A percentile compares a stretch with the other conserved stretches of the same genome.
These are phyloP conservation scores for Lactarius sp. DNA, from an alignment of 768 basidiomycete genomes.

Conservation along the genomic window DNA sequence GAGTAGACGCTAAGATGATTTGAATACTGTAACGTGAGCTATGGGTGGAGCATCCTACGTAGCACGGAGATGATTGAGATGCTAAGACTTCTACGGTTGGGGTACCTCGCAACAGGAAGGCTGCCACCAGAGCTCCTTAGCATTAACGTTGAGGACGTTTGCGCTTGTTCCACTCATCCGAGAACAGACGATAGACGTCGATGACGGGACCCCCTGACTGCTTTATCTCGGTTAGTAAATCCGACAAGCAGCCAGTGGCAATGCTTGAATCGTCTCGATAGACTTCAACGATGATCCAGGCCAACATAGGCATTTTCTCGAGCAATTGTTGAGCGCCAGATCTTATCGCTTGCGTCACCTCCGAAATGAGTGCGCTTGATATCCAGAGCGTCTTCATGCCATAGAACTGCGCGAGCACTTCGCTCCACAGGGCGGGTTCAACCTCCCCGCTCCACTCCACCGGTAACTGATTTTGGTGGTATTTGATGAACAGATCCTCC, in stretches of 20 bases:
- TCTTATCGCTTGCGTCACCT: too few relatives aligned
- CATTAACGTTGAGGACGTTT: neutral
- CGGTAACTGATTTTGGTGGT: slow-evolving; percentile 2
- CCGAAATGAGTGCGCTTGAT: too few relatives aligned
- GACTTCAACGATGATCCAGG: neutral
- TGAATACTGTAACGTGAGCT: too few relatives aligned
- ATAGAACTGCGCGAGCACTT: neutral
- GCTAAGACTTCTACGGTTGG: neutral
- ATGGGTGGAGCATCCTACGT: too few relatives aligned
- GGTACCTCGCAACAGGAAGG: neutral
- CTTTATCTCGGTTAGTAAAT: neutral
- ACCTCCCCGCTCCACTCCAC: neutral
- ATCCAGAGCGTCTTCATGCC: too few relatives aligned
- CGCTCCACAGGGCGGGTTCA: neutral
- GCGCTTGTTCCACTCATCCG: slow-evolving; percentile 3
- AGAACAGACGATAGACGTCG: neutral
- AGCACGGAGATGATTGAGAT: too few relatives aligned
- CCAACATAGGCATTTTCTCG: neutral
- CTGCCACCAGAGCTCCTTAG: neutral
- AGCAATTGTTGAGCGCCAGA: neutral
- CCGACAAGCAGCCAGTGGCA: neutral
- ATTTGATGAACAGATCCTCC: slow-evolving; percentile 2
- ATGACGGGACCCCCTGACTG: neutral
- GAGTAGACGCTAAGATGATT: too few relatives aligned
- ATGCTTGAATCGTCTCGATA: neutral